Conservation (phyloP, 2,329 filamentous ascomycete genomes). For the Diaporthe ilicicola region DNA sequence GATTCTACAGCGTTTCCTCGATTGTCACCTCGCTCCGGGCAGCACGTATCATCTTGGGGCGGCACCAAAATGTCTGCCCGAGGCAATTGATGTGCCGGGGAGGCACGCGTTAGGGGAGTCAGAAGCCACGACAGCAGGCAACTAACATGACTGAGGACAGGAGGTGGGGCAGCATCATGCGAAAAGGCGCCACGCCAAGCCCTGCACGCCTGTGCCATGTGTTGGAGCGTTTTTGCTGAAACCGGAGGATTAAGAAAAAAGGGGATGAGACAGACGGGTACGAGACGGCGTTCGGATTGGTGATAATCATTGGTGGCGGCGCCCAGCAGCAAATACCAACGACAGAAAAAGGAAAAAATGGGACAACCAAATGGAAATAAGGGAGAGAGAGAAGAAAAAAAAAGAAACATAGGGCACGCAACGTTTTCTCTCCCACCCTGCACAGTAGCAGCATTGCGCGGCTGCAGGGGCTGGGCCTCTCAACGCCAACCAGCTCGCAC, state of each 20-base stretch:
- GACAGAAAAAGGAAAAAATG: background rate
- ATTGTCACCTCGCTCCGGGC: conserved; percentile 5
- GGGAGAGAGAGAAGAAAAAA: background rate
- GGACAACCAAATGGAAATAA: too few relatives aligned
- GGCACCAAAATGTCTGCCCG: conserved; percentile 12
- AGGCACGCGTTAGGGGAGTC: conserved; percentile 8
- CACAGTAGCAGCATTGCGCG: background rate
- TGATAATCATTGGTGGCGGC: background rate
- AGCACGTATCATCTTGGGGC: background rate
- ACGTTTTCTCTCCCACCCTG: background rate
- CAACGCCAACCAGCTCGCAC: conserved; percentile 17
- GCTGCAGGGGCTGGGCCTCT: conserved; percentile 21
- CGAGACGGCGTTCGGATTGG: conserved; percentile 5
- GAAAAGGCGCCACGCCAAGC: conserved; percentile 24
- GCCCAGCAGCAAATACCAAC: background rate
- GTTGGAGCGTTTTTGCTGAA: conserved; percentile 23
- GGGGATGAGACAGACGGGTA: conserved; percentile 11
- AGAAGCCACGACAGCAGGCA: background rate
- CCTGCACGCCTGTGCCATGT: conserved; percentile 11
- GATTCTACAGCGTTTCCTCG: conserved; percentile 4
- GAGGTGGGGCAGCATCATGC: conserved; percentile 22
- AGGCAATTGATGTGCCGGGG: conserved; percentile 14
- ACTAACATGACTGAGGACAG: conserved; percentile 17
- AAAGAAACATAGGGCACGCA: background rate
- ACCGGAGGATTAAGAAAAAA: conserved; percentile 8